phyloP scores from a whole-genome alignment of 2,329 filamentous ascomycete species.

The Periconia sp. region DNA sequence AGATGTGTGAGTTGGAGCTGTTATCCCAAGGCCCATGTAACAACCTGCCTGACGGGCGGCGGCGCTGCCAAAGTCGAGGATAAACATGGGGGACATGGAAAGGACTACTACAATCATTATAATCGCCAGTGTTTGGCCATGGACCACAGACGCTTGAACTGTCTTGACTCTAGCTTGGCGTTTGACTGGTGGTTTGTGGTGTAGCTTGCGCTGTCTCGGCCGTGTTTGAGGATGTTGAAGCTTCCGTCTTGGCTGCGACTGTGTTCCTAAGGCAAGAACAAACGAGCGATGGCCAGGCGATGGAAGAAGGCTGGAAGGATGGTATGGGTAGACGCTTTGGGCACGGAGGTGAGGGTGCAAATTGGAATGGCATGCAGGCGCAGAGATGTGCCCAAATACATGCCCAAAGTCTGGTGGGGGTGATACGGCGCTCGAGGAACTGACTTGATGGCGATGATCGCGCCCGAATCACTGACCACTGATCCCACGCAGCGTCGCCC shows the following conservation, averaged over 20 bases:
- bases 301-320: too few relatives aligned
- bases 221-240: constrained; percentile 19
- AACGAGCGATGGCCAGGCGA: not conserved
- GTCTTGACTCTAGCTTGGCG: constrained; percentile 20
- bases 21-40: too few relatives aligned
- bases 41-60: not conserved
- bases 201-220: constrained; percentile 13
- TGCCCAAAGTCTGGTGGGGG: constrained; percentile 3
- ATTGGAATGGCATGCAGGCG: constrained; percentile 4
- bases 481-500: not conserved
- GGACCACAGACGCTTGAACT: constrained; percentile 14
- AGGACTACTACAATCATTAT: not conserved
- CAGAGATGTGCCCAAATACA: too few relatives aligned
- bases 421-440: not conserved
- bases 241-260: constrained; percentile 6
- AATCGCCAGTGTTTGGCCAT: constrained; percentile 18
- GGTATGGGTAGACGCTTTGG: not conserved
- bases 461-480: not conserved
- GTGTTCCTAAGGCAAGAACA: constrained; percentile 10
- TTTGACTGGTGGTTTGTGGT: constrained; percentile 14
- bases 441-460: constrained; percentile 2
- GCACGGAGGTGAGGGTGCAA: constrained; percentile 5
- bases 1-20: too few relatives aligned
- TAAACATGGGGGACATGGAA: not conserved
- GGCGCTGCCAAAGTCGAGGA: not conserved